Base-by-base conservation (phyloP, 2,329 filamentous ascomycete genomes). In the Curvularia lunata region DNA sequence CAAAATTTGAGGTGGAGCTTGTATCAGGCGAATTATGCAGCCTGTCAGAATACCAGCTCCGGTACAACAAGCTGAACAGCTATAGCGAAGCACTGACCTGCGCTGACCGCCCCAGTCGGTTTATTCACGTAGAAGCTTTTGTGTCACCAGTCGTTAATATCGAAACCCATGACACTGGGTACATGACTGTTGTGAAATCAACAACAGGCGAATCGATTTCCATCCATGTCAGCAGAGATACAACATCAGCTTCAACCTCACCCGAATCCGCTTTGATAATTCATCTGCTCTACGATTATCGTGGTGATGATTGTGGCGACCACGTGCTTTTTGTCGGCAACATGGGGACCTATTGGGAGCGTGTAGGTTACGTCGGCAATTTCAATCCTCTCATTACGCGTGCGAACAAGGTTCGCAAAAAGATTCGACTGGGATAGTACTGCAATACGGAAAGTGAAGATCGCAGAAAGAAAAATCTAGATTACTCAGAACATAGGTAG, bases 281-380 rank as follows among this genome's bases (percentile, higher is more conserved):
- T 1, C 51, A 40, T 28, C 28, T 53, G 4, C 5, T 32, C 12
- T 1, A 23, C 1, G 13, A n/a, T n/a, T n/a, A n/a, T n/a, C n/a
- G 34, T 48, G 16, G 28, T 19, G 4, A 19, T 13, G 7, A 12
- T 2, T 12, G 5, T 46, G 8, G 6, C 9, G 19, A 30, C 10
- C 41, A 43, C 9, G 43, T 25, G 19, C 27, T 54, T 1, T n/a
- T 41, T 5, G 19, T 54, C 19, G 9, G 32, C 10, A 30, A 54
- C 37, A 3, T 40, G 34, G 51, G 34, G 8, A 25, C 32, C 18
- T 23, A 54, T 8, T 54, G 51, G 43, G 51, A 53, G 32, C 43
- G 51, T 10, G 30, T 45, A 1, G 32, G 41, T 9, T 10, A 23
- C 10, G 16, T 46, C 18, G 9, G 4, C 18, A 34, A 34, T 38